Percentiles rank a stretch among this genome's conserved stretches.
Conservation (phyloP, 2,329 filamentous ascomycete genomes). For the Chalaropsis thielavioides region DNA sequence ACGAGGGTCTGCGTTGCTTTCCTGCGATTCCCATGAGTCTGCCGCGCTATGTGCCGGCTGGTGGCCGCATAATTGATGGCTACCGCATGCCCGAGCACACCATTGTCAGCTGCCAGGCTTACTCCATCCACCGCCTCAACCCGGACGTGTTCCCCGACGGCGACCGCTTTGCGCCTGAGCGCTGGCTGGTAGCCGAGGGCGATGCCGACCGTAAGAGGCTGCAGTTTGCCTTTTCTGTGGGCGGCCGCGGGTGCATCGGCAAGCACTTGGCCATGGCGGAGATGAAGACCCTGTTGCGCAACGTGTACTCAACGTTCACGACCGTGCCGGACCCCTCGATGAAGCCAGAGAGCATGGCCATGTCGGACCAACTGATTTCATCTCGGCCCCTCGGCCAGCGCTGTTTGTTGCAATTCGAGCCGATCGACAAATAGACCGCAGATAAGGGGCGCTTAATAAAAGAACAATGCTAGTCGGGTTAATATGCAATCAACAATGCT, state of each 20-base stretch:
- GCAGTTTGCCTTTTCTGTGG: conserved; percentile 52
- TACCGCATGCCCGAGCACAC: conserved; percentile 38
- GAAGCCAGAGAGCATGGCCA: conserved; percentile 43
- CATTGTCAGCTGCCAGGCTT: conserved; percentile 47
- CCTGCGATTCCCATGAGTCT: conserved; percentile 53
- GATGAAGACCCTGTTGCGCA: conserved; percentile 51
- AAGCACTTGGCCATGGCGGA: conserved; percentile 52
- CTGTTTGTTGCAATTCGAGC: conserved; percentile 40
- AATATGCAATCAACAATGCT: not conserved
- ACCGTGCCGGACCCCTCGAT: conserved; percentile 42
- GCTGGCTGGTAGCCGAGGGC: conserved; percentile 64
- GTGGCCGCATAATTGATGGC: conserved; percentile 41
- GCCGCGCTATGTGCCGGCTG: conserved; percentile 42
- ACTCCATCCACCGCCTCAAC: conserved; percentile 45
- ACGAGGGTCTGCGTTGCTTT: conserved; percentile 47
- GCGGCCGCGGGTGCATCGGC: conserved; percentile 50
- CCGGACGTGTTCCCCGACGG: conserved; percentile 61
- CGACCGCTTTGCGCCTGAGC: conserved; percentile 62
- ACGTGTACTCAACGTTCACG: conserved; percentile 44
- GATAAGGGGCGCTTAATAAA: not conserved
- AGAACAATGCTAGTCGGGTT: not conserved
- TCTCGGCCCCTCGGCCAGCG: conserved; percentile 45
- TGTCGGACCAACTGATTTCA: conserved; percentile 55
- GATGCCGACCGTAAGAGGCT: conserved; percentile 53
- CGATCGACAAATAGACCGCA: conserved; percentile 20